These are phyloP conservation scores for Phytophthora megakarya DNA, from an alignment of 352 stramenopile genomes.

Conservation along the genomic window DNA sequence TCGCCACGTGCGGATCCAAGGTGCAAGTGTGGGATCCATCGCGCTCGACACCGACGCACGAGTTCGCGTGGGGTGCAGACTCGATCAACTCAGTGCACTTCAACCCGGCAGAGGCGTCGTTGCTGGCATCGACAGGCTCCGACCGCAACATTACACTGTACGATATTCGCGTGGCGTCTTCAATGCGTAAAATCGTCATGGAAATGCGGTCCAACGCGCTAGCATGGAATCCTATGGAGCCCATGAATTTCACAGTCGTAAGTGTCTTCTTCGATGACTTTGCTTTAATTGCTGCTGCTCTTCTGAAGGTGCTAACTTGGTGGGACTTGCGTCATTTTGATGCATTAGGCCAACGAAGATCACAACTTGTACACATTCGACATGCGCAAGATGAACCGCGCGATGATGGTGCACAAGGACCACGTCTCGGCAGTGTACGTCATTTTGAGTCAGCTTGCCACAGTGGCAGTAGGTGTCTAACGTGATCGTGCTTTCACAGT, in stretches of 20 bases:
- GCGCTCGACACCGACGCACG: conserved; percentile 93
- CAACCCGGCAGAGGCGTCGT: conserved; percentile 95
- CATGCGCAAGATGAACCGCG: conserved; percentile 96
- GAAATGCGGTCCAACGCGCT: conserved; percentile 97
- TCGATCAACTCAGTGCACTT: conserved; percentile 95
- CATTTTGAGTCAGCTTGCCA: conserved; percentile 16
- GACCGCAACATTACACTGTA: conserved; percentile 95
- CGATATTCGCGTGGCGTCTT: conserved; percentile 90
- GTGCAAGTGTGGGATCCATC: conserved; percentile 97
- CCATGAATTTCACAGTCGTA: conserved; percentile 98
- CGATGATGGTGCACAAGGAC: conserved; percentile 97
- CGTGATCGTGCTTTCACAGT: conserved; percentile 37
- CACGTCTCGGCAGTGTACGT: conserved; percentile 96
- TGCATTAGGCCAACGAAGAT: conserved; percentile 96
- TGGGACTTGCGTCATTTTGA: conserved; percentile 14
- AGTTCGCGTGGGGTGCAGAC: conserved; percentile 94
- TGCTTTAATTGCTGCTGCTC: conserved; percentile 4
- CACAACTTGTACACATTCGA: conserved; percentile 99
- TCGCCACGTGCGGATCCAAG: conserved; percentile 91
- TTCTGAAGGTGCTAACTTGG: conserved; percentile 17
- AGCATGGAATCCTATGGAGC: conserved; percentile 99
- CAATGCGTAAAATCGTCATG: conserved; percentile 97
- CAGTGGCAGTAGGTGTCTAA: conserved; percentile 24
- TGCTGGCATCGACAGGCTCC: conserved; percentile 95
- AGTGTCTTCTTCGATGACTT: conserved; percentile 23